phyloP scores from a whole-genome alignment of 148 eudicot genomes.

The Nepenthes mirabilis region DNA sequence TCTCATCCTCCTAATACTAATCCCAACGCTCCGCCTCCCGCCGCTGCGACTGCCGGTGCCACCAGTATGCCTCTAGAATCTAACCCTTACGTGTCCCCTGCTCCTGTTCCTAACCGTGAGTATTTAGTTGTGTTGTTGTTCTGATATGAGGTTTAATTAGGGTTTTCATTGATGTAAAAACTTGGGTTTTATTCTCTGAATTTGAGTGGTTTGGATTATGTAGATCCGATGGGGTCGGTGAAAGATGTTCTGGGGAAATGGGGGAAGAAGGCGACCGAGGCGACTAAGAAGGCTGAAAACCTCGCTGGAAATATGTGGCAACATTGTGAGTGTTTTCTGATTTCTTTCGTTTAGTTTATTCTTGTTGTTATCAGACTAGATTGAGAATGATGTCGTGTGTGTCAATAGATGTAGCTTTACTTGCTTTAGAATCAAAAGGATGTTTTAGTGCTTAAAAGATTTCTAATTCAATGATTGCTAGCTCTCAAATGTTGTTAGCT shows the following conservation, averaged over 20 bases:
- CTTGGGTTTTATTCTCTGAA: not conserved
- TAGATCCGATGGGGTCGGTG: slow-evolving; percentile 58
- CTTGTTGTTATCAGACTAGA: not conserved
- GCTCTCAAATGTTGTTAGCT: no score
- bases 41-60: slow-evolving; percentile 13
- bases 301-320: slow-evolving; percentile 96
- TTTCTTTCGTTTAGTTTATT: not conserved
- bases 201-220: not conserved
- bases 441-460: no score
- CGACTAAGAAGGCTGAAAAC: slow-evolving; percentile 61
- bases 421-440: no score
- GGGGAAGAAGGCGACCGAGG: slow-evolving; percentile 91
- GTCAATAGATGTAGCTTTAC: not conserved
- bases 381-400: not conserved
- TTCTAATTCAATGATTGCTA: no score
- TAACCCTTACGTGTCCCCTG: slow-evolving; percentile 69
- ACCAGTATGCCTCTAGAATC: slow-evolving; percentile 70
- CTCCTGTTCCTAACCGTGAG: slow-evolving; percentile 52
- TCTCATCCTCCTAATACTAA: slow-evolving; percentile 12
- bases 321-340: slow-evolving; percentile 46
- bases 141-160: not conserved
- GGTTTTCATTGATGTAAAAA: slow-evolving; percentile 2
- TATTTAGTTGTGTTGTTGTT: not conserved
- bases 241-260: slow-evolving; percentile 71
- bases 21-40: slow-evolving; percentile 8